Evolutionary conservation across 495 filamentous ascomycete genomes (phyloP), one percentile per base, ranked within the genome.

Genomic region (Lasiosphaeria ovina): DNA sequence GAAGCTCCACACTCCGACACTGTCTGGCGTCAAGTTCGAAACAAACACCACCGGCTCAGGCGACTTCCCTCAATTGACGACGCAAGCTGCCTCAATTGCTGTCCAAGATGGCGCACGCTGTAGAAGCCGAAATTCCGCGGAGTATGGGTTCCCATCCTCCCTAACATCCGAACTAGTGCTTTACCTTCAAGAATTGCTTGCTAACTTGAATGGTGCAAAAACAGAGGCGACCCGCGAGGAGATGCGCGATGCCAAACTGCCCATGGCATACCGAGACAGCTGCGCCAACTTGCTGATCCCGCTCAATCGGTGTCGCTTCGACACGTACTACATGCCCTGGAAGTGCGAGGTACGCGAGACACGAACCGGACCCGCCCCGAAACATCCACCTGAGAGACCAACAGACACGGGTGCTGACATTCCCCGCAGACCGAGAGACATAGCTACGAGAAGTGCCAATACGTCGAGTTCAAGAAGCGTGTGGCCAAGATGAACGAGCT

Each of bases 401-500:
- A 56, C n/a, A 16, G 1, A 57, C 7, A 56, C 16, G 16, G 47
- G 2, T 40, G 35, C 61, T 64, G 50, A 59, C 54, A 3, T 47
- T 8, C 5, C 52, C 6, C 59, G 55, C 67, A 97, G 94, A 83
- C 89, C 71, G 94, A 98, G 81, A 82, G 94, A 81, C 94, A 98
- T 76, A 87, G 83, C 69, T 98, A 98, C 79, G 94, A 98, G 71
- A 98, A 97, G 74, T 98, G 94, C 86, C 94, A 98, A 69, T 98
- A 98, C 79, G 88, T 87, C 45, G 94, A 97, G 72, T 98, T 98
- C 83, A 96, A 96, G 87, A 92, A 92, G 83, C 88, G 94, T 36
- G 94, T 98, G 59, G 89, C 89, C 59, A 97, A 95, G 86, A 98
- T 98, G 95, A 86, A 97, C 68, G 94, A 98, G 81, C 78, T 98